Conservation (phyloP, 1,139 yeast species). For the Debaryomyces fabryi region DNA sequence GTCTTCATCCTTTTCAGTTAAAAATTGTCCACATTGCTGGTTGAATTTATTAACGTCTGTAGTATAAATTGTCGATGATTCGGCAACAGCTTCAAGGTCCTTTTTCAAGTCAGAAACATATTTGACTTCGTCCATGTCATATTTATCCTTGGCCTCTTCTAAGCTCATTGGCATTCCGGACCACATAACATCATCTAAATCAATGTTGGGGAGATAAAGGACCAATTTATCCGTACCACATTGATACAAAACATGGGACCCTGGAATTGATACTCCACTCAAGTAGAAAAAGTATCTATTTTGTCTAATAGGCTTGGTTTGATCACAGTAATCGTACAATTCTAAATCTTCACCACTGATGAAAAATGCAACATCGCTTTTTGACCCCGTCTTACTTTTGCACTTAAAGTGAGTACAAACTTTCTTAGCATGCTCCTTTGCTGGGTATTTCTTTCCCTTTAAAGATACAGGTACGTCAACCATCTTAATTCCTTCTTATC, state of each 20-base stretch:
- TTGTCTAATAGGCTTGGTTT: slow-evolving; percentile 78
- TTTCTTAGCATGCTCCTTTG: slow-evolving; percentile 64
- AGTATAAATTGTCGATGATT: slow-evolving; percentile 30
- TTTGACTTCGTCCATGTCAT: slow-evolving; percentile 80
- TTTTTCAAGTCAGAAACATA: slow-evolving; percentile 52
- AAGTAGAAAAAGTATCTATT: slow-evolving; percentile 87
- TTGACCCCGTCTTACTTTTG: slow-evolving; percentile 12
- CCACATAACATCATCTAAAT: slow-evolving; percentile 94
- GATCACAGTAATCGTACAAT: slow-evolving; percentile 79
- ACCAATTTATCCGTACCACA: slow-evolving; percentile 57
- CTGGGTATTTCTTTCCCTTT: slow-evolving; percentile 64
- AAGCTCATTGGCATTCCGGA: slow-evolving; percentile 78
- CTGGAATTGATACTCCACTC: slow-evolving; percentile 83
- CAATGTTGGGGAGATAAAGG: slow-evolving; percentile 79
- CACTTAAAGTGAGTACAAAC: slow-evolving; percentile 50
- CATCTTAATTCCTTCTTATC: slow-evolving; percentile 1
- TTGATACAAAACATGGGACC: slow-evolving; percentile 67
- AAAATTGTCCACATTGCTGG: slow-evolving; percentile 28
- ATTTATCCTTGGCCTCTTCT: slow-evolving; percentile 65
- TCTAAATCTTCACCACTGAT: slow-evolving; percentile 69
- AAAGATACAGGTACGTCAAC: slow-evolving; percentile 17
- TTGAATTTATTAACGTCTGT: slow-evolving; percentile 48
- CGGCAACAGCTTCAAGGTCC: slow-evolving; percentile 30
- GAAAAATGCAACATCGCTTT: slow-evolving; percentile 42
- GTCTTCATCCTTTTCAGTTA: slow-evolving; percentile 46